These are phyloP conservation scores for Thielaviopsis ethacetica DNA, from an alignment of 2,329 filamentous ascomycete genomes.

Conservation along the genomic window DNA sequence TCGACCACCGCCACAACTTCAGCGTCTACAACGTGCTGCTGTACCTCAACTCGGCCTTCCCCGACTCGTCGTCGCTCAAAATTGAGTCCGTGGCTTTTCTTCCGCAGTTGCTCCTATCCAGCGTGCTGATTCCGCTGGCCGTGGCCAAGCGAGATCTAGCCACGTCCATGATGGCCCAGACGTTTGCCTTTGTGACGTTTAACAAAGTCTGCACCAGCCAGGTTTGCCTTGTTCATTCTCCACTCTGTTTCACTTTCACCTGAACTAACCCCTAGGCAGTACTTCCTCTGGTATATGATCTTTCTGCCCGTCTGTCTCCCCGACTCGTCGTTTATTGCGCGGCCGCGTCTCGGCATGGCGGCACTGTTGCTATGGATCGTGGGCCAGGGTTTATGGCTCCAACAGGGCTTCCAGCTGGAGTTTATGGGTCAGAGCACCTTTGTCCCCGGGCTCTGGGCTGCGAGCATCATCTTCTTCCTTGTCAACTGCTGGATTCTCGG, in stretches of 20 bases:
- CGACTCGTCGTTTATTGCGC: slow-evolving; percentile 51
- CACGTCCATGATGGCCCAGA: slow-evolving; percentile 80
- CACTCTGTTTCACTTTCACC: background rate
- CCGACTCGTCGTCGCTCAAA: slow-evolving; percentile 24
- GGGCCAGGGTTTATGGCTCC: slow-evolving; percentile 61
- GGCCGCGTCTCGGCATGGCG: slow-evolving; percentile 41
- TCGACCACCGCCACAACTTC: slow-evolving; percentile 97
- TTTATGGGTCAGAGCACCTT: slow-evolving; percentile 74
- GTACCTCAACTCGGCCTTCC: slow-evolving; percentile 61
- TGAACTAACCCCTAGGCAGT: slow-evolving; percentile 33
- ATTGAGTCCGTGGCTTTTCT: slow-evolving; percentile 75
- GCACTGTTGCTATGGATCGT: slow-evolving; percentile 59
- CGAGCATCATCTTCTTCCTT: slow-evolving; percentile 64
- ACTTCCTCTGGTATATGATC: slow-evolving; percentile 96
- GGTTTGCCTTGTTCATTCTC: slow-evolving; percentile 32
- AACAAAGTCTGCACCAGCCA: slow-evolving; percentile 99
- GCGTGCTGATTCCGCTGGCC: slow-evolving; percentile 56
- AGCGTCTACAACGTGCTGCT: slow-evolving; percentile 88
- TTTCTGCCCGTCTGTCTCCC: slow-evolving; percentile 87
- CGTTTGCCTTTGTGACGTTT: slow-evolving; percentile 91
- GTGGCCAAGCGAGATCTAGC: slow-evolving; percentile 71
- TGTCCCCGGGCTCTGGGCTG: slow-evolving; percentile 63
- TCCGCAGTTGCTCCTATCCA: slow-evolving; percentile 70
- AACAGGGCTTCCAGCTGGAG: slow-evolving; percentile 59
- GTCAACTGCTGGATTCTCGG: slow-evolving; percentile 81